Base-by-base conservation (phyloP, 495 filamentous ascomycete species). In the Mycothermus thermophilus region DNA sequence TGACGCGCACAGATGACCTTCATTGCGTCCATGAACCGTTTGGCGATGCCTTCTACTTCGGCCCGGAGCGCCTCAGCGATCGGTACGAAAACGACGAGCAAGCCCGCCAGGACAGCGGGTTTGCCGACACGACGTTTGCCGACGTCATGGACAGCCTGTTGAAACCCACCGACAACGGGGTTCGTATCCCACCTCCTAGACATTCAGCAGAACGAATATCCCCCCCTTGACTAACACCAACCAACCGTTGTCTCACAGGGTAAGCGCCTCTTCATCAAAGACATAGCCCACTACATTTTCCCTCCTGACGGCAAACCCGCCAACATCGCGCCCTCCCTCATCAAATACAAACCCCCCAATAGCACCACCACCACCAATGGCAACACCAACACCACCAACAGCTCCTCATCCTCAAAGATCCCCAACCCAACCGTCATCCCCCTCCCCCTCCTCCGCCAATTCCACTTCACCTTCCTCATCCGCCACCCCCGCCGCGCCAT, bases 381-480 rank as follows among this genome's bases (percentile, higher is more conserved):
- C 21, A 70, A 80, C 35, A 73, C 74, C n/a, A 76, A 71, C 26
- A 41, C 28, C 72, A 81, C 47, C 58, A 66, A 5, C 63, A 17
- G 14, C 13, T 2, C 25, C 29, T n/a, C n/a, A n/a, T n/a, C n/a
- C n/a, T n/a, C n/a, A n/a, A n/a, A n/a, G n/a, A 5, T 5, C 28
- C 5, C 63, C 15, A 95, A 95, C 53, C 87, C 87, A 10, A 93
- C 87, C 6, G 77, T 93, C 11, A 55, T 95, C 32, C 90, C 90
- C 10, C 52, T 66, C 2, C 65, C 66, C 12, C 51, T 83, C 32
- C 64, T 94, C 25, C 58, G 65, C 39, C 52, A 67, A 33, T 95
- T 93, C 64, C 84, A 94, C 48, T 94, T 86, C 65, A 81, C 85
- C n/a, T 95, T 97, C 64, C 69, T 97, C 24, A 95, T 97, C 64